Evolutionary conservation across 2,329 filamentous ascomycete genomes (phyloP).

Genomic region (Fusarium drepaniforme): DNA sequence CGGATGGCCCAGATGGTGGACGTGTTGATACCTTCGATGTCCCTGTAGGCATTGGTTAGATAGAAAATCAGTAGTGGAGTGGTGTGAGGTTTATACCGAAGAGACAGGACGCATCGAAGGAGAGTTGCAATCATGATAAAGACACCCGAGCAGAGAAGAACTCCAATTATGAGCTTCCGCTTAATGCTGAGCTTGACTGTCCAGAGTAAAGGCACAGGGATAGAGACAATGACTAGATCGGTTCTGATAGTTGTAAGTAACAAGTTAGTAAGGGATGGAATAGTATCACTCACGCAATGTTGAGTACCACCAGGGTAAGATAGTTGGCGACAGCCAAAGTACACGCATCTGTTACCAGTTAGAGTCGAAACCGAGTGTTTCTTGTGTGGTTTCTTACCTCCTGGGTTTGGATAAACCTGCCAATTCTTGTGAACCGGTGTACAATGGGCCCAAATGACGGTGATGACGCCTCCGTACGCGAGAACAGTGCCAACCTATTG

Average conservation of each 20-base stretch:
- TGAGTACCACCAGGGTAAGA: conserved; percentile 51
- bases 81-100: conserved; percentile 28
- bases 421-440: conserved; percentile 53
- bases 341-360: conserved; percentile 45
- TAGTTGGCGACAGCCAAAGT: conserved; percentile 53
- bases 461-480: conserved; percentile 50
- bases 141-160: conserved; percentile 57
- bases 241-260: conserved; percentile 46
- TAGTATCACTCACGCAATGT: conserved; percentile 49
- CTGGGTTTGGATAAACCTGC: conserved; percentile 56
- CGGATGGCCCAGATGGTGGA: conserved; percentile 58
- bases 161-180: conserved; percentile 53
- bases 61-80: accelerated
- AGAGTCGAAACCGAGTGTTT: not conserved
- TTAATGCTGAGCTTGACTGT: conserved; percentile 52
- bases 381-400: conserved; percentile 43
- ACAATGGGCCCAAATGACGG: conserved; percentile 52
- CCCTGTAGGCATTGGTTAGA: conserved; percentile 19
- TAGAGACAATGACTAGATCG: conserved; percentile 53
- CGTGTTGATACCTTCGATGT: conserved; percentile 52
- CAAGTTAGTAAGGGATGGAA: too few relatives aligned
- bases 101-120: conserved; percentile 55
- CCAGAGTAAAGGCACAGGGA: conserved; percentile 56
- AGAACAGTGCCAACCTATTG: conserved; percentile 37
- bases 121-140: conserved; percentile 58